Conservation (phyloP, 2,329 filamentous ascomycete genomes). For the Diaporthe ampelina region DNA sequence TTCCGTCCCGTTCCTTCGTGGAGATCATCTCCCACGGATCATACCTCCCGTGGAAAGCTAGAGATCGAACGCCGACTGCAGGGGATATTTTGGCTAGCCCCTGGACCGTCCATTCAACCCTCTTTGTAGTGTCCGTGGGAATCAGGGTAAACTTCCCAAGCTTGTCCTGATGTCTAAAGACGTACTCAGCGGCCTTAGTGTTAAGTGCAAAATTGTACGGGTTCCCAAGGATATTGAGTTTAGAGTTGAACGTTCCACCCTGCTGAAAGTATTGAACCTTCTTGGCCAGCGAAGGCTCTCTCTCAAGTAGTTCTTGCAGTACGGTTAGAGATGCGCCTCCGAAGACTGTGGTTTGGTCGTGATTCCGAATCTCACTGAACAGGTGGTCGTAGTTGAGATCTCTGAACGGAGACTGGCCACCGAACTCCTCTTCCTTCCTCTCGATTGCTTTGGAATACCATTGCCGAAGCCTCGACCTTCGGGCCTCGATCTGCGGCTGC, state of each 20-base stretch:
- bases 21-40: conserved; percentile 38
- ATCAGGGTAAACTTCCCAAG: conserved; percentile 37
- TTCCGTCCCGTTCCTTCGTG: neutral
- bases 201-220: conserved; percentile 41
- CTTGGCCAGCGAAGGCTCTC: conserved; percentile 22
- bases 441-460: conserved; percentile 37
- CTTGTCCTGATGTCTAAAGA: conserved; percentile 23
- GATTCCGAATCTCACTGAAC: conserved; percentile 31
- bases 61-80: conserved; percentile 36
- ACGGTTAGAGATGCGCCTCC: conserved; percentile 40
- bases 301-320: conserved; percentile 35
- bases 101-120: conserved; percentile 29
- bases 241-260: conserved; percentile 39
- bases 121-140: conserved; percentile 41
- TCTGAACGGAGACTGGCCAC: conserved; percentile 17
- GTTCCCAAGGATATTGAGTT: conserved; percentile 41
- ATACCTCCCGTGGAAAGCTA: conserved; percentile 37
- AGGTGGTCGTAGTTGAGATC: conserved; percentile 27
- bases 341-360: conserved; percentile 38
- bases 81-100: conserved; percentile 33
- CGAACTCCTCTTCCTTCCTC: conserved; percentile 37
- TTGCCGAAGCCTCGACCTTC: conserved; percentile 10
- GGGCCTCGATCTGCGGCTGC: neutral
- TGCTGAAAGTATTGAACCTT: conserved; percentile 39
- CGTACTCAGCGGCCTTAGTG: conserved; percentile 37